A percentile compares a stretch with the other conserved stretches of the same genome.
Conservation (phyloP, 1,139 yeast species). For the Candida gigantensis region DNA sequence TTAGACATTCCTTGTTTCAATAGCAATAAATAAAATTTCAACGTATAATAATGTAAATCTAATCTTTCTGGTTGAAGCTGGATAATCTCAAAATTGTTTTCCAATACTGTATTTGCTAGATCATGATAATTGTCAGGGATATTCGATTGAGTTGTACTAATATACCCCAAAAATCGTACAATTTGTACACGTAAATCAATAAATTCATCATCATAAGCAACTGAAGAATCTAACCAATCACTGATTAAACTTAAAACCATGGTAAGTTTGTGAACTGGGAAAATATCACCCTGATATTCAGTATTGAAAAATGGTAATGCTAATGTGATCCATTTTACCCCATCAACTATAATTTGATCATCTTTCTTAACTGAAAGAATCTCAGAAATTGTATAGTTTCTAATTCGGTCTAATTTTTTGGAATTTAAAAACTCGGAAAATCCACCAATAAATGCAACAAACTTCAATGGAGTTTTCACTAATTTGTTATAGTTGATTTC, state of each 20-base stretch:
- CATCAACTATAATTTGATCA: constrained; percentile 38
- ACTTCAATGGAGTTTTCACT: constrained; percentile 34
- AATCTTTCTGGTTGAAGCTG: constrained; percentile 37
- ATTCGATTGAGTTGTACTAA: constrained; percentile 19
- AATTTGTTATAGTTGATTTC: constrained; percentile 32
- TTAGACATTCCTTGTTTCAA: constrained; percentile 14
- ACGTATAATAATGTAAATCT: constrained; percentile 48
- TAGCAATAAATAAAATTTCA: constrained; percentile 37
- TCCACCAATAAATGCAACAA: constrained; percentile 40
- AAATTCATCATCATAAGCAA: constrained; percentile 60
- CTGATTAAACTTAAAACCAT: constrained; percentile 57
- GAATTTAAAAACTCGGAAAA: constrained; percentile 36
- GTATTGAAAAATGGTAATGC: constrained; percentile 48
- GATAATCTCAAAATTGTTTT: constrained; percentile 53
- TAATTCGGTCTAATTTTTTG: constrained; percentile 47
- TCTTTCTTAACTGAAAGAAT: constrained; percentile 53
- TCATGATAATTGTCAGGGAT: constrained; percentile 37
- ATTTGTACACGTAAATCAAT: constrained; percentile 52
- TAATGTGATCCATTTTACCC: constrained; percentile 50
- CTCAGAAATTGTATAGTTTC: constrained; percentile 67
- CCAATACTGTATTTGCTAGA: constrained; percentile 39
- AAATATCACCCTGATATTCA: constrained; percentile 25
- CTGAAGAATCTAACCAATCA: constrained; percentile 61
- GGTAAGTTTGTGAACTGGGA: constrained; percentile 56
- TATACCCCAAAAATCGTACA: constrained; percentile 46